These are phyloP conservation scores for Suhomyces bolitotheri DNA, from an alignment of 1,139 yeast genomes.

Conservation along the genomic window DNA sequence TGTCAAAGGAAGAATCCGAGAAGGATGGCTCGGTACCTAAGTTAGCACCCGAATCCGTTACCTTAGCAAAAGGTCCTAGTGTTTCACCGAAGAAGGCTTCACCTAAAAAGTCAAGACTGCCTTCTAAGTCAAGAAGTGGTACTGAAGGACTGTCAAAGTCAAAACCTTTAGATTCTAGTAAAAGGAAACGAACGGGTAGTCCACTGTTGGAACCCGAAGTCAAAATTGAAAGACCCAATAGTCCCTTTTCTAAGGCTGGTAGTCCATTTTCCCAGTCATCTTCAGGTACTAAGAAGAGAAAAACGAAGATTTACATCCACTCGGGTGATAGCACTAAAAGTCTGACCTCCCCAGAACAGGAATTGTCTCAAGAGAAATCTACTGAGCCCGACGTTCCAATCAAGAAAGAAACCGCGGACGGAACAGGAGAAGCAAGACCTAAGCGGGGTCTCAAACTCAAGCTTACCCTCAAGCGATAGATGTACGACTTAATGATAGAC, in stretches of 20 bases:
- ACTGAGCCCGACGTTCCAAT: no score
- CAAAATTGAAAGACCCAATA: conserved; percentile 12
- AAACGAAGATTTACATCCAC: conserved; percentile 27
- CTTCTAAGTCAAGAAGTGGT: not conserved
- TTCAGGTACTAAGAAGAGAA: conserved; percentile 20
- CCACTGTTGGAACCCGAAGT: conserved; percentile 21
- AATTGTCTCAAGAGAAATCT: not conserved
- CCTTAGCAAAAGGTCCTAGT: not conserved
- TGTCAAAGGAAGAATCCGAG: not conserved
- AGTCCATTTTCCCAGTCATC: conserved; percentile 26
- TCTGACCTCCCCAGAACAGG: conserved; percentile 11
- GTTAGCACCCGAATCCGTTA: not conserved
- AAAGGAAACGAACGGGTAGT: conserved; percentile 10
- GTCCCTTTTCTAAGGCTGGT: conserved; percentile 21
- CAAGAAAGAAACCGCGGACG: conserved; percentile 5
- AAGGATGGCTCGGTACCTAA: not conserved
- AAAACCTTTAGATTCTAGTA: not conserved
- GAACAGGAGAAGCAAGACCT: conserved; percentile 4
- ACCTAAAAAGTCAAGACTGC: conserved; percentile 3
- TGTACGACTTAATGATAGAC: conserved; percentile 7
- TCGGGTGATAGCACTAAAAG: conserved; percentile 15
- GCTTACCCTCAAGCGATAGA: conserved; percentile 21
- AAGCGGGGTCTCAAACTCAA: conserved; percentile 23
- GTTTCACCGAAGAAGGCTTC: not conserved
- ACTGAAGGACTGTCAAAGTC: not conserved